These are phyloP conservation scores for Arthroderma uncinatum DNA, from an alignment of 2,329 filamentous ascomycete genomes.

Conservation along the genomic window DNA sequence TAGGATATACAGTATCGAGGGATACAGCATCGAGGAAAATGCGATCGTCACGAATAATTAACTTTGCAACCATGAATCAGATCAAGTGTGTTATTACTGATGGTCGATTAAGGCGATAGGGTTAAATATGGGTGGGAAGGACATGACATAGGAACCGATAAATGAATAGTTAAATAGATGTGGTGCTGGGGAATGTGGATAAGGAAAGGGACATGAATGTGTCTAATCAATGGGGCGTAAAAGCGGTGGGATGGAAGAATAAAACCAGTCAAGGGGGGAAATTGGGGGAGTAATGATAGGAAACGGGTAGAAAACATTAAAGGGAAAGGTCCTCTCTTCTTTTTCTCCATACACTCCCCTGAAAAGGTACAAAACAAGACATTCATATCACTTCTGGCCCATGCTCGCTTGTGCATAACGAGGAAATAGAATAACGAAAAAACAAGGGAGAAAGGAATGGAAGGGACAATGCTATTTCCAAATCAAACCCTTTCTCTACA, in stretches of 20 bases:
- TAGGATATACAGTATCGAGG: no score
- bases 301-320: background rate
- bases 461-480: slow-evolving; percentile 7
- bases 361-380: slow-evolving; percentile 1
- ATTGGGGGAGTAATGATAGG: background rate
- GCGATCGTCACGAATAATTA: background rate
- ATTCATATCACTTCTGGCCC: slow-evolving; percentile 3
- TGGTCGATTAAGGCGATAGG: background rate
- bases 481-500: slow-evolving; percentile 8
- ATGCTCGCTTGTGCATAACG: slow-evolving; percentile 1
- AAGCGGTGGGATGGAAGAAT: background rate
- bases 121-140: background rate
- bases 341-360: slow-evolving; percentile 4
- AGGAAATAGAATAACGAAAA: background rate
- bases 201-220: background rate
- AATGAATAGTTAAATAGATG: background rate
- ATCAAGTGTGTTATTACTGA: background rate
- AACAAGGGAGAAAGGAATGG: slow-evolving; percentile 4
- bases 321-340: background rate
- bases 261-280: background rate
- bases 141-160: slow-evolving; percentile 1
- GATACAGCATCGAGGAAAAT: no score
- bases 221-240: background rate
- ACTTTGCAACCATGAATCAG: background rate
- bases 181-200: background rate